Evolutionary conservation across 176 grass and related monocot genomes (phyloP).

Genomic region (Stipa capillata): DNA sequence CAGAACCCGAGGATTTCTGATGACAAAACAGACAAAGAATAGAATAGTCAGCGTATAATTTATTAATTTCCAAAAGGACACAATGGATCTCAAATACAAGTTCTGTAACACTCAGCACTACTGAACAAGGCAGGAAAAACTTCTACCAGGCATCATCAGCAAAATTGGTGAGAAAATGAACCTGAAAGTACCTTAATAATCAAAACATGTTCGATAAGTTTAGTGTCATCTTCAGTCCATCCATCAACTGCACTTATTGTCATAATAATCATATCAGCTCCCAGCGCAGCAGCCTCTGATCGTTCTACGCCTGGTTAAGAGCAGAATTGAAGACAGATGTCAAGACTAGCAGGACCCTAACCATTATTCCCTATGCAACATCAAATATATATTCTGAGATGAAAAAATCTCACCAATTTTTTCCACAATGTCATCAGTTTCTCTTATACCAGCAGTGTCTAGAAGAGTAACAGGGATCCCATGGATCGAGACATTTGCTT

Average conservation of each 20-base stretch:
- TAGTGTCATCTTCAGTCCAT: slow-evolving; percentile 73
- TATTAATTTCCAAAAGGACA: too few relatives aligned
- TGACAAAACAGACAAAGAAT: slow-evolving; percentile 15
- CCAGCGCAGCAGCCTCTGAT: slow-evolving; percentile 80
- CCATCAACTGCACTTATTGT: slow-evolving; percentile 89
- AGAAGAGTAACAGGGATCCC: slow-evolving; percentile 82
- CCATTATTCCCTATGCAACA: background rate
- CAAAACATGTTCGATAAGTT: slow-evolving; percentile 60
- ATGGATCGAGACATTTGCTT: slow-evolving; percentile 72
- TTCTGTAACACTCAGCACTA: background rate
- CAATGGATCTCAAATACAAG: background rate
- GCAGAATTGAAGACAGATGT: slow-evolving; percentile 12
- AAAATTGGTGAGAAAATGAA: background rate
- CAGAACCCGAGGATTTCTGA: slow-evolving; percentile 42
- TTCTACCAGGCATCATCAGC: background rate
- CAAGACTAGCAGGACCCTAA: background rate
- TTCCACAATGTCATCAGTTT: slow-evolving; percentile 82
- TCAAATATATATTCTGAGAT: background rate
- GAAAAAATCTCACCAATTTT: slow-evolving; percentile 59
- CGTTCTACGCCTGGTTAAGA: slow-evolving; percentile 56
- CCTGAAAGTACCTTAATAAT: slow-evolving; percentile 43
- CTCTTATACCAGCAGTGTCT: slow-evolving; percentile 95
- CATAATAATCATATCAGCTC: slow-evolving; percentile 92
- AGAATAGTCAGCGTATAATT: background rate
- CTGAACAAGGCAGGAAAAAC: background rate